Evolutionary conservation across 2,329 filamentous ascomycete species (phyloP), one percentile per base, ranked within the genome.

Genomic region (Aureobasidium zeae): DNA sequence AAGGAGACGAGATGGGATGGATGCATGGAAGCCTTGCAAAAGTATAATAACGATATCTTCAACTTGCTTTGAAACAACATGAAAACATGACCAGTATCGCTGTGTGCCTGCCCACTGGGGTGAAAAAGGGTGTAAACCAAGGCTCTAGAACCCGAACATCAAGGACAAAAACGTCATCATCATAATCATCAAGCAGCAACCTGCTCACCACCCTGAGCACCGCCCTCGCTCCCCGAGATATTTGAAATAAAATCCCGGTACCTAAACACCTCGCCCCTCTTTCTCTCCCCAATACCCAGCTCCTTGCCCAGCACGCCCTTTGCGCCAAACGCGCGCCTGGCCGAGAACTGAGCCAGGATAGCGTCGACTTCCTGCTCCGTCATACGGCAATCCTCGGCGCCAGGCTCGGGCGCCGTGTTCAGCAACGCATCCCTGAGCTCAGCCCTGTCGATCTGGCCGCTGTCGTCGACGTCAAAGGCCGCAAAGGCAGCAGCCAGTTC

Each of bases 401-500:
- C 85, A 0, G 76, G 71, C 52, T 94, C 86, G 0, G 86, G 85
- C 0, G 79, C 78, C 1, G 87, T 94, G 52, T 87, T 76, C 29
- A 95, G 64, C 32, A 98, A 63, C 0, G 89, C 86, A 53, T 91
- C 85, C 33, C 83, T 78, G 49, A 98, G 65, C 62, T 94, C 86
- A 0, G 68, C 74, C 15, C 94, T 67, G 58, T 96, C 87, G 28
- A 96, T 79, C 63, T 95, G 87, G 3, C 91, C 91, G 55, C 84
- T 91, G 60, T 98, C 91, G 50, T 94, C 87, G 49, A 94, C 85
- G 57, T 98, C 91, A 59, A 96, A 96, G 0, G 91, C 91, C 2
- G 86, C 86, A 53, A 98, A 89, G 0, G 91, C 91, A 1, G 87
- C 89, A 15, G 86, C 69, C 8, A 98, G 73, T 59, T 98, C 91